Percentiles rank a stretch among this genome's conserved stretches.
Evolutionary conservation across 768 basidiomycete genomes (phyloP).

Genomic region (Lactarius akahatsu): DNA sequence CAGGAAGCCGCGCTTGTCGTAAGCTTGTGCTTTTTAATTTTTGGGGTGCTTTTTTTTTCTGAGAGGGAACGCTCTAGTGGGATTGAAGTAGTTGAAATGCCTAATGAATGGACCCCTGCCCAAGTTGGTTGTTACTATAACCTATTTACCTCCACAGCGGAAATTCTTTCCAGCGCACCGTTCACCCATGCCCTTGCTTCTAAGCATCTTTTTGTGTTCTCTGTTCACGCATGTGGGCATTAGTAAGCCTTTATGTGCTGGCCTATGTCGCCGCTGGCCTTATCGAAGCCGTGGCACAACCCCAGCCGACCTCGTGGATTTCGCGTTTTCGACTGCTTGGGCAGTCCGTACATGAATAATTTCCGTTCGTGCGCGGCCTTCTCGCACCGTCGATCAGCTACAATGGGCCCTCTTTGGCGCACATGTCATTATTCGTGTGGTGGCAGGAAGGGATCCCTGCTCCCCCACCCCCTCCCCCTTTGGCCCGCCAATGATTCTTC

Average conservation of each 20-base stretch:
- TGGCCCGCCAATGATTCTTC: constrained; percentile 4
- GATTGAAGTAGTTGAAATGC: constrained; percentile 37
- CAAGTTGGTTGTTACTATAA: constrained; percentile 15
- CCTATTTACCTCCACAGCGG: constrained; percentile 20
- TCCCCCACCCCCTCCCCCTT: background rate
- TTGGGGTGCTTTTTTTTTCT: constrained; percentile 26
- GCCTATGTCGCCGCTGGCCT: constrained; percentile 5
- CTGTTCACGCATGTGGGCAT: constrained; percentile 19
- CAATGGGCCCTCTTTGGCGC: constrained; percentile 5
- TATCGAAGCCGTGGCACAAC: constrained; percentile 1
- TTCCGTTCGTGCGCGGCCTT: constrained; percentile 9
- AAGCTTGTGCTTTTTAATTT: constrained; percentile 34
- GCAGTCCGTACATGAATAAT: constrained; percentile 13
- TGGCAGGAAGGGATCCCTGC: too few species aligned
- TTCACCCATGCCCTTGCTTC: constrained; percentile 14
- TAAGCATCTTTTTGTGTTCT: constrained; percentile 15
- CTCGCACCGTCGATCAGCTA: constrained; percentile 20
- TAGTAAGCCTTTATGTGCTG: constrained; percentile 20
- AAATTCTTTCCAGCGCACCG: constrained; percentile 17
- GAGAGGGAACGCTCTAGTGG: constrained; percentile 42
- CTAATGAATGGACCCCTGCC: constrained; percentile 2
- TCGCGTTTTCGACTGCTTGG: constrained; percentile 18
- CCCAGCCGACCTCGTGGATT: constrained; percentile 24
- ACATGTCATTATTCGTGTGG: background rate
- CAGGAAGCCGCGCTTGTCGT: constrained; percentile 48